Conservation (phyloP, 257 asterid genomes). For the Gentiana straminea region DNA sequence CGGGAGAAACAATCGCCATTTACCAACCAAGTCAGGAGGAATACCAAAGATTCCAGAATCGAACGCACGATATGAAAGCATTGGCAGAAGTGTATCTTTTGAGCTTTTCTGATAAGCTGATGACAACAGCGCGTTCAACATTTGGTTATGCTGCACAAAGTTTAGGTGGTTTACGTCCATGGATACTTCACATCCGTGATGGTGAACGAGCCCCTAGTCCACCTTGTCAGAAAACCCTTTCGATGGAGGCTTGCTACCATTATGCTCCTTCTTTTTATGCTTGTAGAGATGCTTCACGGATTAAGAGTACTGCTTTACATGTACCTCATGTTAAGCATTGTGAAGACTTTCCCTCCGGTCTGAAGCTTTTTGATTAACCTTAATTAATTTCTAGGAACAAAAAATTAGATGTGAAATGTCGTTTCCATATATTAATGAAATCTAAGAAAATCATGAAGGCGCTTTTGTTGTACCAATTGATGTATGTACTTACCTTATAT, state of each 20-base stretch:
- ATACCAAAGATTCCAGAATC: conserved; percentile 39
- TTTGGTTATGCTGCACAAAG: conserved; percentile 87
- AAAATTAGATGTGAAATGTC: no score
- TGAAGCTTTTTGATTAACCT: conserved; percentile 34
- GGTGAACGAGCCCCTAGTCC: conserved; percentile 41
- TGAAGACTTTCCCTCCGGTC: conserved; percentile 73
- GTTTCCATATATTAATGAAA: no score
- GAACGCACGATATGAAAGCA: conserved; percentile 49
- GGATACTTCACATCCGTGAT: conserved; percentile 56
- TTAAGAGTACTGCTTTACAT: conserved; percentile 28
- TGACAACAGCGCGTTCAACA: conserved; percentile 74
- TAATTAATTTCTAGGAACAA: no score
- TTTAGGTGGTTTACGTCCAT: conserved; percentile 68
- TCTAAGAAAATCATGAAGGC: no score
- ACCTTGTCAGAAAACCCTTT: conserved; percentile 39
- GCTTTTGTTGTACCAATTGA: no score
- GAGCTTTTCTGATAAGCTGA: conserved; percentile 57
- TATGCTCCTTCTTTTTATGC: conserved; percentile 49
- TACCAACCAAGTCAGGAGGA: conserved; percentile 69
- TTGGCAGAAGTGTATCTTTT: conserved; percentile 79
- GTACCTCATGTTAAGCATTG: conserved; percentile 64
- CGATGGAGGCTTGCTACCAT: conserved; percentile 78
- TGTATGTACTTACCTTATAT: no score
- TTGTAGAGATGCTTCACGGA: conserved; percentile 33
- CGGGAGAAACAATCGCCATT: conserved; percentile 48